Evolutionary conservation across 2,329 filamentous ascomycete species (phyloP).

Genomic region (Gyromitra esculenta): DNA sequence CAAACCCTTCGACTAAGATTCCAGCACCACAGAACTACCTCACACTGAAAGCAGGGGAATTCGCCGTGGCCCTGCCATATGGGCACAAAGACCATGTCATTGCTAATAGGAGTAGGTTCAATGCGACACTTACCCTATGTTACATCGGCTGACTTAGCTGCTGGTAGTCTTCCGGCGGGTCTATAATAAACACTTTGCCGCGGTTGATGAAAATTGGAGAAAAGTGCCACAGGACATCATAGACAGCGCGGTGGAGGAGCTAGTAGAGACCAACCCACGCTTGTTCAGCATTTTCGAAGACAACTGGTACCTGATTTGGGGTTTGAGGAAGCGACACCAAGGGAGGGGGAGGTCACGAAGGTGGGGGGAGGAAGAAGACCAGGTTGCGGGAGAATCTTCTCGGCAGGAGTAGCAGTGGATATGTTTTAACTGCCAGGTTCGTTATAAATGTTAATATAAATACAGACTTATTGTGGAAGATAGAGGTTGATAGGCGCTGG

Average conservation of each 20-base stretch:
- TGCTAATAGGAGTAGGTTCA: not conserved
- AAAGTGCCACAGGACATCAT: conserved; percentile 1
- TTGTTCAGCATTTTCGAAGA: conserved; percentile 5
- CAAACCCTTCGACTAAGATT: not conserved
- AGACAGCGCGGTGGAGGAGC: not conserved
- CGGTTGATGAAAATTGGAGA: not conserved
- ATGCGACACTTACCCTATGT: not conserved
- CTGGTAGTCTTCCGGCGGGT: conserved; percentile 3
- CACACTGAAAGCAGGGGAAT: conserved; percentile 1
- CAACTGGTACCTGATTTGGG: conserved; percentile 10
- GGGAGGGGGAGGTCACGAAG: conserved; percentile 1
- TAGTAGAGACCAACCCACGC: not conserved
- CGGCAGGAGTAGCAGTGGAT: no score
- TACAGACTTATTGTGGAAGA: no score
- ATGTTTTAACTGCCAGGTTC: no score
- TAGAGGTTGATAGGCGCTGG: no score
- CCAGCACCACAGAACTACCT: not conserved
- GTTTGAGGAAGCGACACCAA: not conserved
- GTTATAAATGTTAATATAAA: no score
- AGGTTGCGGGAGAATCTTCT: no score
- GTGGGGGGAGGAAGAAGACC: conserved; percentile 2
- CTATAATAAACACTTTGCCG: conserved; percentile 1
- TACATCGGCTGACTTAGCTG: not conserved
- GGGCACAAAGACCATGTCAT: not conserved
- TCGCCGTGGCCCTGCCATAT: not conserved